Percentiles rank a stretch among this genome's conserved stretches.
Conservation (phyloP, 192 early-diverging fungal species). For the Backusella morwellensis region DNA sequence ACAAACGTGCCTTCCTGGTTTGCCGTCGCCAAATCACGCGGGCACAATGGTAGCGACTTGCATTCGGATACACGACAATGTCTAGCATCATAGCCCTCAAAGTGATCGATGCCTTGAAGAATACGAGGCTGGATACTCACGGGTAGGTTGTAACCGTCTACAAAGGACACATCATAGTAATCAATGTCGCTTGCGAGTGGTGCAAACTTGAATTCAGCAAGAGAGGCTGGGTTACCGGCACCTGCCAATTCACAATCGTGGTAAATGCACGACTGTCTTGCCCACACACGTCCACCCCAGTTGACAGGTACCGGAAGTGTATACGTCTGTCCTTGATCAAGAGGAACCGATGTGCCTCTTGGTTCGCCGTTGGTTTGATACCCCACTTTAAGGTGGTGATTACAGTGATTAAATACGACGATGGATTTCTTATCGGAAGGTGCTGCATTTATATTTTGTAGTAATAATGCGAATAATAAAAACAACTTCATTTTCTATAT, state of each 20-base stretch:
- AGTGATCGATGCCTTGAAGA: not conserved
- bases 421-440: conserved; percentile 4
- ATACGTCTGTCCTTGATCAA: not conserved
- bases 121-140: conserved; percentile 20
- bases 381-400: not conserved
- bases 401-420: conserved; percentile 8
- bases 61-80: conserved; percentile 9
- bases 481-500: not conserved
- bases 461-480: not conserved
- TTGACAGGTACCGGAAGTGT: not conserved
- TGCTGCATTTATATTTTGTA: not conserved
- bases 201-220: conserved; percentile 31
- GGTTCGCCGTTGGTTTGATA: conserved; percentile 7
- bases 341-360: not conserved
- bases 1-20: conserved; percentile 7
- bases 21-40: not conserved
- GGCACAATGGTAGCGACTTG: conserved; percentile 13
- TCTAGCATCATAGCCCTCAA: not conserved
- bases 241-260: conserved; percentile 4
- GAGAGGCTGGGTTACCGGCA: conserved; percentile 18
- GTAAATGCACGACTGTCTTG: conserved; percentile 2
- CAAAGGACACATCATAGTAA: conserved; percentile 35
- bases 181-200: conserved; percentile 7
- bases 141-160: conserved; percentile 35
- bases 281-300: conserved; percentile 22